Evolutionary conservation across 2,329 filamentous ascomycete genomes (phyloP).

Genomic region (Sclerotinia sclerotiorum): DNA sequence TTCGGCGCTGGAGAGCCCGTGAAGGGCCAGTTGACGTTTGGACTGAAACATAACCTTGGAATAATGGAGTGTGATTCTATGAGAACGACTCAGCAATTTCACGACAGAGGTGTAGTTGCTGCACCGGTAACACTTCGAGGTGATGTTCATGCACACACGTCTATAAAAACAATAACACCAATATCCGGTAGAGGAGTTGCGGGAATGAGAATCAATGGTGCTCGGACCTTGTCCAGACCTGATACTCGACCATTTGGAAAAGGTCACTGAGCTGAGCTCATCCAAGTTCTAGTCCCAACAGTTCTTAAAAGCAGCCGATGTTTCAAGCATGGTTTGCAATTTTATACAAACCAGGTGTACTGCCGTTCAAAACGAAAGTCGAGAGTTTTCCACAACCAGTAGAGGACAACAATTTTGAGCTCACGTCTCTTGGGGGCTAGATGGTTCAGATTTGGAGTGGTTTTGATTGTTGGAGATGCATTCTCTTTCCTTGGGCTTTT

Average conservation of each 20-base stretch:
- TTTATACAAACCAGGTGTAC: background rate
- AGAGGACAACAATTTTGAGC: background rate
- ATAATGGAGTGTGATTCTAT: too few relatives aligned
- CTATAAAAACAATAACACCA: background rate
- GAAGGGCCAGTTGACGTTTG: background rate
- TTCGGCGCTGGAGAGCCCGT: background rate
- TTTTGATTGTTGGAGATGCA: background rate
- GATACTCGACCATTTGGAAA: background rate
- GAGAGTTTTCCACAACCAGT: background rate
- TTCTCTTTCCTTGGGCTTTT: background rate
- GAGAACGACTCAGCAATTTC: background rate
- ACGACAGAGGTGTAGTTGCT: background rate
- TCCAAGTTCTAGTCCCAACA: background rate
- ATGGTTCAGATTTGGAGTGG: background rate
- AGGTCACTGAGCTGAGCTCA: background rate
- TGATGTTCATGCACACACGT: background rate
- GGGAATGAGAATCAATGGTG: background rate
- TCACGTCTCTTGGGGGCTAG: background rate
- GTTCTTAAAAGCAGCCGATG: background rate
- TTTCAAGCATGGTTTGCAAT: background rate
- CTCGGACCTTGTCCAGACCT: background rate
- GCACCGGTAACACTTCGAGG: background rate
- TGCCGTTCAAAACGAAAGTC: background rate
- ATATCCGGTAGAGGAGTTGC: background rate
- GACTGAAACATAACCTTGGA: too few relatives aligned